A percentile compares a stretch with the other conserved stretches of the same genome.
phyloP scores from a whole-genome alignment of 805 yeast species.

The Yarrowia yakushimensis region DNA sequence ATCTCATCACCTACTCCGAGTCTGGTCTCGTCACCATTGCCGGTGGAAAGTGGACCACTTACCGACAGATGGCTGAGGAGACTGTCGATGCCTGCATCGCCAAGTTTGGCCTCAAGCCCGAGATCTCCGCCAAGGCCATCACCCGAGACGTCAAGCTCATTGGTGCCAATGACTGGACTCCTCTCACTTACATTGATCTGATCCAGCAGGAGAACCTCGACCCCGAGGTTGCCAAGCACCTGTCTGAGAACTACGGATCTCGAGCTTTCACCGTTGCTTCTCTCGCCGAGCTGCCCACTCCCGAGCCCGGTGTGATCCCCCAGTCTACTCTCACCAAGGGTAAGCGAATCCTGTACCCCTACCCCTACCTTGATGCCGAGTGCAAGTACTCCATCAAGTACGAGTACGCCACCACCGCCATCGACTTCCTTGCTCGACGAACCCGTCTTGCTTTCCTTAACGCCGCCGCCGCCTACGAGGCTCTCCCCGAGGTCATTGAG shows the following conservation, averaged over 20 bases:
- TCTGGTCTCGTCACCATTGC: constrained; percentile 82
- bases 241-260: constrained; percentile 84
- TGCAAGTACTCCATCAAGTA: constrained; percentile 72
- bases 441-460: constrained; percentile 89
- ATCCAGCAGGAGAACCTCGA: constrained; percentile 74
- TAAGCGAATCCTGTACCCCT: constrained; percentile 50
- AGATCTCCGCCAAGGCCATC: constrained; percentile 42
- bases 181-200: constrained; percentile 69
- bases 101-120: constrained; percentile 42
- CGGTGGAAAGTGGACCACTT: constrained; percentile 98
- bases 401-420: constrained; percentile 84
- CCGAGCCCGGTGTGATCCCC: constrained; percentile 34
- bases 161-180: constrained; percentile 80
- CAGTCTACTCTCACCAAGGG: constrained; percentile 36
- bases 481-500: constrained; percentile 81
- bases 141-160: constrained; percentile 50
- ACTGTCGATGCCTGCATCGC: constrained; percentile 72
- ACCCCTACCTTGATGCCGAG: constrained; percentile 85
- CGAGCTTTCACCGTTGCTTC: constrained; percentile 69
- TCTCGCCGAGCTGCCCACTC: constrained; percentile 40
- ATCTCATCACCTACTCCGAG: constrained; percentile 66
- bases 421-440: constrained; percentile 90
- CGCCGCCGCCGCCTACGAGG: constrained; percentile 73
- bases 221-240: constrained; percentile 71
- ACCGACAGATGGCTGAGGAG: constrained; percentile 96